phyloP scores from a whole-genome alignment of 768 basidiomycete species.

The Gloeopeniophorella convolvens region DNA sequence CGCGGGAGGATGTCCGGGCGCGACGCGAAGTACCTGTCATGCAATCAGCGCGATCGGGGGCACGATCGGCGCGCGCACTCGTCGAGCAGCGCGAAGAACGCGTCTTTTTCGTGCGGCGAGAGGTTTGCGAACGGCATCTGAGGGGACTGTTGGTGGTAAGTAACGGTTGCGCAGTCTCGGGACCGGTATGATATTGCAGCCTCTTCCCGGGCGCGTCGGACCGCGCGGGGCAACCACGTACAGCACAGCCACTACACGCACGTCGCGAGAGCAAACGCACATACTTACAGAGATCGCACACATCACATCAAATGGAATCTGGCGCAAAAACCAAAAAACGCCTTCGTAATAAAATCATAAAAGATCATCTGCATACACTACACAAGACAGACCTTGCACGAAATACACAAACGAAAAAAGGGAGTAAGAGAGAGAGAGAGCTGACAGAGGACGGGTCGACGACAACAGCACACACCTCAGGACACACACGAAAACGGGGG shows the following conservation, averaged over 20 bases:
- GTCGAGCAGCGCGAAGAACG: conserved; percentile 75
- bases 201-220: too few species aligned
- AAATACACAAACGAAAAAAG: background rate
- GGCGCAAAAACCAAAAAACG: background rate
- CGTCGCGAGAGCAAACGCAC: too few species aligned
- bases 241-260: too few species aligned
- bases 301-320: background rate
- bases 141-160: background rate
- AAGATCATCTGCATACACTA: conserved; percentile 17
- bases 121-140: conserved; percentile 70
- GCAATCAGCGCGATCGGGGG: background rate
- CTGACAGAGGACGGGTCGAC: background rate
- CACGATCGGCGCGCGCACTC: conserved; percentile 41
- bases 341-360: conserved; percentile 10
- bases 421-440: too few species aligned
- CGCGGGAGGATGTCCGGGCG: conserved; percentile 20
- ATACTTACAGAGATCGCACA: background rate
- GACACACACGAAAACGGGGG: too few species aligned
- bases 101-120: conserved; percentile 62
- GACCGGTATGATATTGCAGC: too few species aligned
- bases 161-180: too few species aligned
- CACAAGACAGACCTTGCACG: conserved; percentile 9
- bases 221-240: too few species aligned
- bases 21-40: conserved; percentile 16
- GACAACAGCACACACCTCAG: too few species aligned